Conservation (phyloP, 345 rosid species). For the Lenwebbia sp. region DNA sequence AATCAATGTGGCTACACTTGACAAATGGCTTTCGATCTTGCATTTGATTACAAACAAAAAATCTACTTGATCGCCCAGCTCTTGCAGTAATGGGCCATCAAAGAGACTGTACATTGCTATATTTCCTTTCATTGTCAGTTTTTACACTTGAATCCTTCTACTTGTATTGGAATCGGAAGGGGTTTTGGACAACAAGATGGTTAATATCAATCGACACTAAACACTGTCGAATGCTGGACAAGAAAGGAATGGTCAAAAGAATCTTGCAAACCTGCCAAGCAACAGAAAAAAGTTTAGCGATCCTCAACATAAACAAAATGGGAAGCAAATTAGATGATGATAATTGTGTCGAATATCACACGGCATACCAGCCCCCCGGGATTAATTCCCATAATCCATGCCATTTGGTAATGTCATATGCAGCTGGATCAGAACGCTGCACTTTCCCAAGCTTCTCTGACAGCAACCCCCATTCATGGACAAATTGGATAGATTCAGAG, state of each 20-base stretch:
- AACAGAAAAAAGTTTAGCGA: not conserved
- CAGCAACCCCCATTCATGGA: constrained; percentile 34
- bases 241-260: not conserved
- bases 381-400: not conserved
- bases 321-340: not conserved
- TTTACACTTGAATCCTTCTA: not conserved
- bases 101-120: not conserved
- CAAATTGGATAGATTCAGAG: constrained; percentile 59
- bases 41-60: not conserved
- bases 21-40: not conserved
- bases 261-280: not conserved
- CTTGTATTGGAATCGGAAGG: not conserved
- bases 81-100: not conserved
- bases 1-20: not conserved
- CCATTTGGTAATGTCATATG: not conserved
- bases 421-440: not conserved
- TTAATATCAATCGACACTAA: not conserved
- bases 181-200: not conserved
- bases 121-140: not conserved
- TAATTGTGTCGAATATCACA: not conserved
- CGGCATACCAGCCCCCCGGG: not conserved
- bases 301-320: not conserved
- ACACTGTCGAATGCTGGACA: not conserved
- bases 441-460: not conserved
- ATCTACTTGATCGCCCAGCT: not conserved